These are phyloP conservation scores for Penicillium sp. DNA, from an alignment of 2,329 filamentous ascomycete species.

Conservation along the genomic window DNA sequence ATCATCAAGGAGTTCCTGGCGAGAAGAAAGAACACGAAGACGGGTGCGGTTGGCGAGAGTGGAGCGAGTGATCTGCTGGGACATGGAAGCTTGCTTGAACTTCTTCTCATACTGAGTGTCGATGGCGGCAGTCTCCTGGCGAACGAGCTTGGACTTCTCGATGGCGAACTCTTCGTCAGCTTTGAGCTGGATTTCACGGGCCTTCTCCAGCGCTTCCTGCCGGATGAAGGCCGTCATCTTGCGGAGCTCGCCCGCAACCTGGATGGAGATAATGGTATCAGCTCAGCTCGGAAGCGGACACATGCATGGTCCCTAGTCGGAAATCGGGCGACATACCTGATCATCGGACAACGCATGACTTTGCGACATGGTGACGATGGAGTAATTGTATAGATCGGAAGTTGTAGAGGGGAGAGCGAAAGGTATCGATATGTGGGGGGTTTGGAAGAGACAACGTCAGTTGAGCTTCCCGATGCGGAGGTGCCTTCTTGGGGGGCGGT, in stretches of 20 bases:
- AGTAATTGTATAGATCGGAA: too few relatives aligned
- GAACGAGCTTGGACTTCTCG: constrained; percentile 97
- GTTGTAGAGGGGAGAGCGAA: too few relatives aligned
- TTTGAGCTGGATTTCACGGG: constrained; percentile 93
- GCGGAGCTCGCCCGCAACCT: constrained; percentile 96
- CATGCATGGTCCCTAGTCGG: too few relatives aligned
- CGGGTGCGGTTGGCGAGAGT: constrained; percentile 94
- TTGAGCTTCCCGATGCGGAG: too few relatives aligned
- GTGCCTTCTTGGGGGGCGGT: too few relatives aligned
- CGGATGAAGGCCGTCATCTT: constrained; percentile 99
- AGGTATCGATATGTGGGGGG: constrained; percentile 18
- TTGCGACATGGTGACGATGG: constrained; percentile 69
- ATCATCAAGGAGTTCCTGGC: constrained; percentile 81
- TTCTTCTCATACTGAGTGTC: constrained; percentile 94
- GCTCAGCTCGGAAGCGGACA: constrained; percentile 6
- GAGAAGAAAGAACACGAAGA: constrained; percentile 72
- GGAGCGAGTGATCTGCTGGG: constrained; percentile 94
- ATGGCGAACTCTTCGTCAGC: constrained; percentile 98
- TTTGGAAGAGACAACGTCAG: too few relatives aligned
- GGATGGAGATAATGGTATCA: constrained; percentile 13
- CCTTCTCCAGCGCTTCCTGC: constrained; percentile 95
- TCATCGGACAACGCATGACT: constrained; percentile 92
- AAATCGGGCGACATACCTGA: constrained; percentile 72
- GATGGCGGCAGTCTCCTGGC: constrained; percentile 86
- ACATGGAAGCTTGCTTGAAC: constrained; percentile 97